Conservation (phyloP, 805 yeast genomes). For the Zygosaccharomyces kombuchaensis region DNA sequence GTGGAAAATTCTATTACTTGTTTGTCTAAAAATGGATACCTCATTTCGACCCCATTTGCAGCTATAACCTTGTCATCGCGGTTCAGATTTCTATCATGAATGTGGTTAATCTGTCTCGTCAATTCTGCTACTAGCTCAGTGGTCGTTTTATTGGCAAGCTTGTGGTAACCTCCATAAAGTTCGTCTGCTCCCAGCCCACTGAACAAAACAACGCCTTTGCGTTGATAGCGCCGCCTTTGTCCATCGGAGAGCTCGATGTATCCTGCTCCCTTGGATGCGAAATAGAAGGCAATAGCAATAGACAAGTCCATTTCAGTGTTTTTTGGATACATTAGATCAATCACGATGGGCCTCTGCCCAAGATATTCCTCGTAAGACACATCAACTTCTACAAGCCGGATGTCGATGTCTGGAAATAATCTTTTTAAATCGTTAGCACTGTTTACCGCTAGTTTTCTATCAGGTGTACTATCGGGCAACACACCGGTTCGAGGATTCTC, state of each 20-base stretch:
- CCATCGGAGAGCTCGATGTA: conserved; percentile 18
- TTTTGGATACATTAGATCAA: conserved; percentile 71
- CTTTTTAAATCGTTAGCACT: conserved; percentile 52
- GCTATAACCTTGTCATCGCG: conserved; percentile 89
- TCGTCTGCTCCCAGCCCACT: conserved; percentile 98
- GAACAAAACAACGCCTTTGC: conserved; percentile 64
- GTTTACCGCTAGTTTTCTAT: conserved; percentile 65
- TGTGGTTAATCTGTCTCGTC: conserved; percentile 62
- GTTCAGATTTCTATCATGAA: conserved; percentile 77
- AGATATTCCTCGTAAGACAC: conserved; percentile 67
- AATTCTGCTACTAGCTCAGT: conserved; percentile 54
- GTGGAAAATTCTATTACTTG: conserved; percentile 50
- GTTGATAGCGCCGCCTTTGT: conserved; percentile 36
- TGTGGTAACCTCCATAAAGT: conserved; percentile 89
- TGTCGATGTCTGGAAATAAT: conserved; percentile 39
- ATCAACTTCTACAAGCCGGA: conserved; percentile 61
- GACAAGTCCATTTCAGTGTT: conserved; percentile 93
- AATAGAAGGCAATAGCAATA: conserved; percentile 91
- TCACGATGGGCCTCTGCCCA: conserved; percentile 47
- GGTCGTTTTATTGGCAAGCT: conserved; percentile 54
- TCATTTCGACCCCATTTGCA: conserved; percentile 80
- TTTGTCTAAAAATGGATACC: conserved; percentile 82
- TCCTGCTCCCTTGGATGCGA: conserved; percentile 68
- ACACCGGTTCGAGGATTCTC: conserved; percentile 77
- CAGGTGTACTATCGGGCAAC: conserved; percentile 70